Base-by-base conservation (phyloP, 116 monocot species). In the Zostera marina region DNA sequence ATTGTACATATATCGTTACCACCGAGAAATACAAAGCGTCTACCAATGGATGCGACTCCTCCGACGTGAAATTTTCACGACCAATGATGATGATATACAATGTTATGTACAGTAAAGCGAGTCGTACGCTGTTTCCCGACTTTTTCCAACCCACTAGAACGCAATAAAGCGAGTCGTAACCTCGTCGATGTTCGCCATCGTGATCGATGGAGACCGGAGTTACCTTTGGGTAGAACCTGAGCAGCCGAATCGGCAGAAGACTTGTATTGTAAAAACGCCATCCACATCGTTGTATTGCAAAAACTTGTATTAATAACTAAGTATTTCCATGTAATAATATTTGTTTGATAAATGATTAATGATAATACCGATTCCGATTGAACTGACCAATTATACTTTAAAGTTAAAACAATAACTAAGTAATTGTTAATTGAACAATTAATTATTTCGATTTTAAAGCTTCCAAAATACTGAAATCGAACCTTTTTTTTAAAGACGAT, bases 1-100 rank as follows among this genome's bases (percentile, higher is more conserved):
- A 78, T 66, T 13, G 78, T 78, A 57, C 73, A n/a, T n/a, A 78
- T 66, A 78, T 66, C 40, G 70, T 78, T 5, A 74, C 70, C 15
- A 73, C 67, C 44, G 63, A 66, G 63, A 74, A 78, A 70, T 78
- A 78, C 47, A 78, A 53, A 22, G 74, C 78, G 62, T 78, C 78
- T 23, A 78, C 74, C 3, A 74, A 15, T 7, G 61, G 41, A 62
- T 73, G 63, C n/a, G 70, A 66, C 54, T 73, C 62, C 19, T 15
- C 58, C 24, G 46, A 54, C 3, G 38, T 16, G 61, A 72, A 72
- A 25, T 66, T 46, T 13, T 40, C 47, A 38, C 47, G 47, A 11
- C 52, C 42, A 54, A 78, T 38, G 8, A 48, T 66, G 66, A 70
- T 74, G 42, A 66, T 53, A 66, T 70, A 74, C 7, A 73, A 14